phyloP scores from a whole-genome alignment of 306 rosid genomes.

The Trifolium repens region DNA sequence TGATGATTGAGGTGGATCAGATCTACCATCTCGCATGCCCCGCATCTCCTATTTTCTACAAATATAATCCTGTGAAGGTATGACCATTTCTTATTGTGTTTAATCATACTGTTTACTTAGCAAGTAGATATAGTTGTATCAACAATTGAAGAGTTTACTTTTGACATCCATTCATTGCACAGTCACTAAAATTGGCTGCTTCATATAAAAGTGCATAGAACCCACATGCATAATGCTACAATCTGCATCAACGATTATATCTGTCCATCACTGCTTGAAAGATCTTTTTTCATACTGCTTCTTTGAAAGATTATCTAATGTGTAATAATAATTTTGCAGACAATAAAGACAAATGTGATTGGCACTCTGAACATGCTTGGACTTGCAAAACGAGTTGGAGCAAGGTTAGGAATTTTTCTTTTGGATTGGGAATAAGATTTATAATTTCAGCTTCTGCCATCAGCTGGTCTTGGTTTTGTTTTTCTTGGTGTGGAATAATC shows the following conservation, averaged over 20 bases:
- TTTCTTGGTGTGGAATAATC: background rate
- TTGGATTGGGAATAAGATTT: background rate
- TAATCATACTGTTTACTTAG: slow-evolving; percentile 29
- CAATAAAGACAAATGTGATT: slow-evolving; percentile 94
- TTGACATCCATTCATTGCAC: slow-evolving; percentile 14
- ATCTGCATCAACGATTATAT: slow-evolving; percentile 20
- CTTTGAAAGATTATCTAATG: slow-evolving; percentile 46
- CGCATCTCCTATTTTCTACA: slow-evolving; percentile 95
- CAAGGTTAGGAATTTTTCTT: slow-evolving; percentile 61
- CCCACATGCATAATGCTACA: slow-evolving; percentile 6
- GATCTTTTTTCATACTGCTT: slow-evolving; percentile 7
- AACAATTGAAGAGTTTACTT: slow-evolving; percentile 16
- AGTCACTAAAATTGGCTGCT: slow-evolving; percentile 8
- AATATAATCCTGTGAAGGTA: slow-evolving; percentile 98
- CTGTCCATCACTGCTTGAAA: slow-evolving; percentile 12
- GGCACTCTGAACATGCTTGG: slow-evolving; percentile 99
- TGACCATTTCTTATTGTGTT: slow-evolving; percentile 20
- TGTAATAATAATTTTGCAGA: slow-evolving; percentile 58
- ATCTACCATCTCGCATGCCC: slow-evolving; percentile 99
- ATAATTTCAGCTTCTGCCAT: slow-evolving; percentile 34
- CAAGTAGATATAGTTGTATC: slow-evolving; percentile 10
- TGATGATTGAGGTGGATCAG: slow-evolving; percentile 92
- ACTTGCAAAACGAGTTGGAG: slow-evolving; percentile 98
- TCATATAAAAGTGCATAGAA: slow-evolving; percentile 7
- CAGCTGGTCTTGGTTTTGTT: slow-evolving; percentile 32